Conservation (phyloP, 2,329 filamentous ascomycete species). For the Clonostachys rhizophaga region DNA sequence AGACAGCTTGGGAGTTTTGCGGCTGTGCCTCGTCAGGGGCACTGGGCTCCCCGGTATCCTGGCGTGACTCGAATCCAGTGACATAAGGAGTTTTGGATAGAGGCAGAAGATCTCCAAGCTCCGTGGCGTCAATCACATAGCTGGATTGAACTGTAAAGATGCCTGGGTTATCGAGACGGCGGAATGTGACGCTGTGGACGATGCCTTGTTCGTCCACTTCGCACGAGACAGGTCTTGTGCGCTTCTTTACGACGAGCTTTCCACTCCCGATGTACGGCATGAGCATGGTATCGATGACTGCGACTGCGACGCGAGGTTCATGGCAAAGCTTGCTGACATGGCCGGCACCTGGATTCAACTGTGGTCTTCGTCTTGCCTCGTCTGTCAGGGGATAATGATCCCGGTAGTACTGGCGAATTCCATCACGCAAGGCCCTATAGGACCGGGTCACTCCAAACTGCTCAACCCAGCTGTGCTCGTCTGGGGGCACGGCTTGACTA, state of each 20-base stretch:
- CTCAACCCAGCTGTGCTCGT: conserved; percentile 19
- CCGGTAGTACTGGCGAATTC: conserved; percentile 15
- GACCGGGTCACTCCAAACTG: conserved; percentile 18
- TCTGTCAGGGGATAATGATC: conserved; percentile 16
- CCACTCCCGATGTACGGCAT: conserved; percentile 15
- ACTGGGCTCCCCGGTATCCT: conserved; percentile 15
- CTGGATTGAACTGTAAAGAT: conserved; percentile 5
- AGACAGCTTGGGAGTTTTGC: conserved; percentile 16
- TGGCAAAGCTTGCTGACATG: conserved; percentile 19
- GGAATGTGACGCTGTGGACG: conserved; percentile 4
- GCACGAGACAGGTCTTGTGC: conserved; percentile 10
- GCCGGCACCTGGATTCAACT: conserved; percentile 16
- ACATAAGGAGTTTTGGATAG: conserved; percentile 14
- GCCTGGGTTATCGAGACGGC: conserved; percentile 2
- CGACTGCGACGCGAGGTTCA: conserved; percentile 16
- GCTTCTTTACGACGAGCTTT: conserved; percentile 11
- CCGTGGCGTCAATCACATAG: conserved; percentile 9
- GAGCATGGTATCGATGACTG: conserved; percentile 16
- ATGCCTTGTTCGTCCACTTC: conserved; percentile 5
- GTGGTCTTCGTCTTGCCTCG: conserved; percentile 11
- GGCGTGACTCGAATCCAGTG: conserved; percentile 14
- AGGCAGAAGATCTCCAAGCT: conserved; percentile 12
- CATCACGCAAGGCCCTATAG: conserved; percentile 13
- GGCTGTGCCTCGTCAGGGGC: conserved; percentile 15
- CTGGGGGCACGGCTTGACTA: conserved; percentile 17